These are phyloP conservation scores for Asclepias syriaca DNA, from an alignment of 257 asterid genomes.

Conservation along the genomic window DNA sequence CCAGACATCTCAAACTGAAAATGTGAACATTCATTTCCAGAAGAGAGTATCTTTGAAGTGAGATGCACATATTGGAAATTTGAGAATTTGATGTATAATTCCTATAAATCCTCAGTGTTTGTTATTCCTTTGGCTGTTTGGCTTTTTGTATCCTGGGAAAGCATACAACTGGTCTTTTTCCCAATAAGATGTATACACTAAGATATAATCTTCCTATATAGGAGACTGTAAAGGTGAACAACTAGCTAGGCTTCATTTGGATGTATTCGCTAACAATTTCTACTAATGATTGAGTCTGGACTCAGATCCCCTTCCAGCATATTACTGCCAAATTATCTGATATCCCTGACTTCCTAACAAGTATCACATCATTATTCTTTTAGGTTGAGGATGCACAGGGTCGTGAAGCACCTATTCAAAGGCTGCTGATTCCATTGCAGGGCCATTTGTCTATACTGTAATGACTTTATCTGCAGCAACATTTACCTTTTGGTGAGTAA, in stretches of 20 bases:
- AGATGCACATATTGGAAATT: not conserved
- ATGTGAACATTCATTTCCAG: no score
- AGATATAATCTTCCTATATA: not conserved
- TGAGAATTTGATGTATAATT: not conserved
- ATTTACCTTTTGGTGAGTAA: constrained; percentile 83
- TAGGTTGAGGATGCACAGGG: constrained; percentile 99
- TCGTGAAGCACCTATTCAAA: constrained; percentile 98
- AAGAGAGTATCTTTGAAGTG: not conserved
- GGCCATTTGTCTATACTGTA: constrained; percentile 89
- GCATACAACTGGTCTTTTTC: not conserved
- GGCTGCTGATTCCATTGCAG: constrained; percentile 99
- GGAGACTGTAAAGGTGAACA: not conserved
- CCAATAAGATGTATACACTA: not conserved
- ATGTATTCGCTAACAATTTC: not conserved
- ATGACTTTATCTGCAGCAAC: constrained; percentile 94
- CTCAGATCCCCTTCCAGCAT: not conserved
- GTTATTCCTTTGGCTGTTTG: not conserved
- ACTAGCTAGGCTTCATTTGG: not conserved
- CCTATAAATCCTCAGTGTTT: not conserved
- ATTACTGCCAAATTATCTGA: not conserved
- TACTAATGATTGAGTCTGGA: not conserved
- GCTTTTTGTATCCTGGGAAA: not conserved
- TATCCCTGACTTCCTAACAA: not conserved
- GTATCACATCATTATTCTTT: constrained; percentile 3
- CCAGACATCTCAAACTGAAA: no score